Conservation (phyloP, 2,329 filamentous ascomycete genomes). For the Fusarium compactum region DNA sequence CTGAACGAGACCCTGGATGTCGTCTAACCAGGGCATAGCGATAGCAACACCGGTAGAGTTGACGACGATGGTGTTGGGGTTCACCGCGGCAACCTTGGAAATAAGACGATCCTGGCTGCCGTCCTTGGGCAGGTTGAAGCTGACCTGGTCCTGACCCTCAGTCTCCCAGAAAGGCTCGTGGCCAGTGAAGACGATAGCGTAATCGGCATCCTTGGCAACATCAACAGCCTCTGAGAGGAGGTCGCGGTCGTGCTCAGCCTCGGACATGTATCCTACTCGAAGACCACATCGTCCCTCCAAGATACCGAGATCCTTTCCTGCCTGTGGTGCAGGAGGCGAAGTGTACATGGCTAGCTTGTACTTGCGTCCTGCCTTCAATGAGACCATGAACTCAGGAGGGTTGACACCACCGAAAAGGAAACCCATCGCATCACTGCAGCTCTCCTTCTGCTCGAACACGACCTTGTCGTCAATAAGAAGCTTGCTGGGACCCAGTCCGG, state of each 20-base stretch:
- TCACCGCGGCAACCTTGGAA: slow-evolving; percentile 65
- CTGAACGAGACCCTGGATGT: slow-evolving; percentile 71
- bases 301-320: slow-evolving; percentile 48
- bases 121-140: slow-evolving; percentile 73
- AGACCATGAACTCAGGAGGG: slow-evolving; percentile 49
- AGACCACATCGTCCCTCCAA: slow-evolving; percentile 50
- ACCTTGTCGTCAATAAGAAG: slow-evolving; percentile 50
- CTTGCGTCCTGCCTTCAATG: slow-evolving; percentile 46
- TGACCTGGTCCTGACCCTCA: slow-evolving; percentile 77
- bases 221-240: slow-evolving; percentile 64
- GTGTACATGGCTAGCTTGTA: slow-evolving; percentile 51
- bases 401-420: slow-evolving; percentile 50
- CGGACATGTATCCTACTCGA: slow-evolving; percentile 50
- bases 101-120: slow-evolving; percentile 72
- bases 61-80: slow-evolving; percentile 70
- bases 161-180: slow-evolving; percentile 64
- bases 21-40: slow-evolving; percentile 67
- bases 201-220: slow-evolving; percentile 69
- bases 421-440: slow-evolving; percentile 52
- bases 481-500: slow-evolving; percentile 49
- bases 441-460: slow-evolving; percentile 50
- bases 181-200: slow-evolving; percentile 67
- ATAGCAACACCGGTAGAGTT: slow-evolving; percentile 74
- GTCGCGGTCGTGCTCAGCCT: slow-evolving; percentile 52
- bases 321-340: slow-evolving; percentile 44